Conservation (phyloP, 768 basidiomycete genomes). For the Tricholoma furcatifolium region DNA sequence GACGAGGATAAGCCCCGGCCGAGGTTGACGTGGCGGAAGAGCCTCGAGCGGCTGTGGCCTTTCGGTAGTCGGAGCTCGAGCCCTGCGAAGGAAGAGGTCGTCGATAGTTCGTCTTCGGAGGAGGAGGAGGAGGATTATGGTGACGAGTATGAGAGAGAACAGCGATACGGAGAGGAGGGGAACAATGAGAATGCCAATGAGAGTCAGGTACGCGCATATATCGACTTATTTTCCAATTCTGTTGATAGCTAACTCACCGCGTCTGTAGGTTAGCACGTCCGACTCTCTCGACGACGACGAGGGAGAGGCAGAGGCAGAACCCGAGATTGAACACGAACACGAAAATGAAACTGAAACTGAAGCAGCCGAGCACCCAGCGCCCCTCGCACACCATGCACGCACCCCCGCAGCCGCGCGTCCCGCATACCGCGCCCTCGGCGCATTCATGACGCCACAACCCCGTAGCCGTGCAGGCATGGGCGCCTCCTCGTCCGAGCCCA, state of each 20-base stretch:
- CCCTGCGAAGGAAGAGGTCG: slow-evolving; percentile 18
- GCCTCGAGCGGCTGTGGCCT: slow-evolving; percentile 42
- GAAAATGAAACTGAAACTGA: slow-evolving; percentile 12
- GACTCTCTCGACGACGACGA: background rate
- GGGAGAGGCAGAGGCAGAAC: too few species aligned
- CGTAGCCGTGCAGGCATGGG: background rate
- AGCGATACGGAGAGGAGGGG: too few species aligned
- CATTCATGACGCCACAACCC: slow-evolving; percentile 62
- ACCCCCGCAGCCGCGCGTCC: slow-evolving; percentile 31
- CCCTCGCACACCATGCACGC: slow-evolving; percentile 17
- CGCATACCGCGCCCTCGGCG: slow-evolving; percentile 23
- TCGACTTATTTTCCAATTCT: background rate
- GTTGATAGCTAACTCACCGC: background rate
- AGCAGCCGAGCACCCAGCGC: slow-evolving; percentile 19
- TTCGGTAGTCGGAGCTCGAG: slow-evolving; percentile 27
- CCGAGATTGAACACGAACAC: background rate
- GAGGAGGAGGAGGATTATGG: slow-evolving; percentile 17
- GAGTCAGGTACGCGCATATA: slow-evolving; percentile 11
- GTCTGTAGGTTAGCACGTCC: too few species aligned
- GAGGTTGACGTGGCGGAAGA: slow-evolving; percentile 42
- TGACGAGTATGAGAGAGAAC: background rate
- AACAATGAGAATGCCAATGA: slow-evolving; percentile 13
- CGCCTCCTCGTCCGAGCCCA: background rate
- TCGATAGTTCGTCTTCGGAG: slow-evolving; percentile 10
- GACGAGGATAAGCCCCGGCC: slow-evolving; percentile 20